These are phyloP conservation scores for Musa schizocarpa DNA, from an alignment of 176 grass and related monocot species.

Conservation along the genomic window DNA sequence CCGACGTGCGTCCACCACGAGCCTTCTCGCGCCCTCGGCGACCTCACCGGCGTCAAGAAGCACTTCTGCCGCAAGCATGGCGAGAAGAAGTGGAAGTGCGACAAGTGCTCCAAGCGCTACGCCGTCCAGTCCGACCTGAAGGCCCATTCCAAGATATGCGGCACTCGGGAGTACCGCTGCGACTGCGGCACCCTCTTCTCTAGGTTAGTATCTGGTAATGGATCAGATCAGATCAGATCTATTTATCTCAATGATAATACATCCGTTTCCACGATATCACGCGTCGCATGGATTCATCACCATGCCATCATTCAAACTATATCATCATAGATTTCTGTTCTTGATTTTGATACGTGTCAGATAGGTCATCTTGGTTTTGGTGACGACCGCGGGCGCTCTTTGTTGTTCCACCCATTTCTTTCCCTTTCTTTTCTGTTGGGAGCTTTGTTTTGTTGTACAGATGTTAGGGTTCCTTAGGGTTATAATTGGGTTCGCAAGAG, in stretches of 20 bases:
- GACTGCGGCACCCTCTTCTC: conserved; percentile 99
- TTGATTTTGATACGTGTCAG: no score
- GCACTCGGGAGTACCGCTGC: conserved; percentile 93
- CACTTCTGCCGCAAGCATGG: conserved; percentile 99
- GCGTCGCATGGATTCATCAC: background rate
- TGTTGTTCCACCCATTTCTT: background rate
- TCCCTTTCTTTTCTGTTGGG: background rate
- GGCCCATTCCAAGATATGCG: conserved; percentile 98
- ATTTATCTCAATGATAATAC: background rate
- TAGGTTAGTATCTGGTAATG: conserved; percentile 10
- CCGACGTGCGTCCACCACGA: conserved; percentile 90
- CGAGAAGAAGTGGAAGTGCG: conserved; percentile 99
- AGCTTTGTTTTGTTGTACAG: background rate
- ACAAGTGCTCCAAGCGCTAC: conserved; percentile 97
- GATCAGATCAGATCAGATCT: background rate
- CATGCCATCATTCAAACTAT: background rate
- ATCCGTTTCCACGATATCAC: background rate
- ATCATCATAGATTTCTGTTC: no score
- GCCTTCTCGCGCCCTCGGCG: conserved; percentile 76
- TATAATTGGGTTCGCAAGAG: no score
- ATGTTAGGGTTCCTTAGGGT: conserved; percentile 25
- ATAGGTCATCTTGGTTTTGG: background rate
- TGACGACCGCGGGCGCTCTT: background rate
- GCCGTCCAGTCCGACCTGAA: conserved; percentile 97
- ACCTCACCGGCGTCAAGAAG: conserved; percentile 99